Conservation (phyloP, 331 rosid genomes). For the Ulmus americana region DNA sequence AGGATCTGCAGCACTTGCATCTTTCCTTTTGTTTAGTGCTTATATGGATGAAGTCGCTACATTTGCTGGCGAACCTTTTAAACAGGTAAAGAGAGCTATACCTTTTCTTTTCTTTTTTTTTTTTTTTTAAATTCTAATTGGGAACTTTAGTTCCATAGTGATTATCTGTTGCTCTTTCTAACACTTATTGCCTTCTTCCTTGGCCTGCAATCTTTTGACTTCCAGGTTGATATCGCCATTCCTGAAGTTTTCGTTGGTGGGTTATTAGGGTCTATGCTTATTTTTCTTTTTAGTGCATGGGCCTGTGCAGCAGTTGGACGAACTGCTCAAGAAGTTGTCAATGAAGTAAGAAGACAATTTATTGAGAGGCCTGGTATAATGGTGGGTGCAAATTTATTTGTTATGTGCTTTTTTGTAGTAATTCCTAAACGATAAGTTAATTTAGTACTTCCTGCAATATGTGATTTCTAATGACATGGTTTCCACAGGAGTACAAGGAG, state of each 20-base stretch:
- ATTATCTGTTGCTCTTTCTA: constrained; percentile 5
- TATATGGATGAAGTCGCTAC: constrained; percentile 93
- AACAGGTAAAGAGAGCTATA: constrained; percentile 50
- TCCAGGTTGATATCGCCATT: constrained; percentile 96
- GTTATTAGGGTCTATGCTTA: constrained; percentile 96
- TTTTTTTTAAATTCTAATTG: not conserved
- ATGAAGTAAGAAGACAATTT: constrained; percentile 95
- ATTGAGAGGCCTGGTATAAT: constrained; percentile 99
- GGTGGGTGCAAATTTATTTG: constrained; percentile 49
- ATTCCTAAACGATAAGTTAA: constrained; percentile 7
- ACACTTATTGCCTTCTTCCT: constrained; percentile 6
- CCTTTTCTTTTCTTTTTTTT: not conserved
- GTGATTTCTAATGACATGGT: constrained; percentile 9
- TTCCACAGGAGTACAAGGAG: constrained; percentile 74
- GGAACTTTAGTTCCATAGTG: not conserved
- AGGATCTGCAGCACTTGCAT: constrained; percentile 98
- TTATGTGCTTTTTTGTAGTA: not conserved
- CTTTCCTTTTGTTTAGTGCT: constrained; percentile 97
- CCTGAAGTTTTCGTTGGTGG: constrained; percentile 95
- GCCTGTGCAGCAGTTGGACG: constrained; percentile 96
- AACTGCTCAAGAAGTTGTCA: constrained; percentile 98
- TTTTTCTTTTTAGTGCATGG: constrained; percentile 91
- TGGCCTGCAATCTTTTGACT: constrained; percentile 22
- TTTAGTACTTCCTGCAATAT: constrained; percentile 1
- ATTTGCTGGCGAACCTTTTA: constrained; percentile 72